Base-by-base conservation (phyloP, 257 asterid genomes). In the Penstemon barbatus region DNA sequence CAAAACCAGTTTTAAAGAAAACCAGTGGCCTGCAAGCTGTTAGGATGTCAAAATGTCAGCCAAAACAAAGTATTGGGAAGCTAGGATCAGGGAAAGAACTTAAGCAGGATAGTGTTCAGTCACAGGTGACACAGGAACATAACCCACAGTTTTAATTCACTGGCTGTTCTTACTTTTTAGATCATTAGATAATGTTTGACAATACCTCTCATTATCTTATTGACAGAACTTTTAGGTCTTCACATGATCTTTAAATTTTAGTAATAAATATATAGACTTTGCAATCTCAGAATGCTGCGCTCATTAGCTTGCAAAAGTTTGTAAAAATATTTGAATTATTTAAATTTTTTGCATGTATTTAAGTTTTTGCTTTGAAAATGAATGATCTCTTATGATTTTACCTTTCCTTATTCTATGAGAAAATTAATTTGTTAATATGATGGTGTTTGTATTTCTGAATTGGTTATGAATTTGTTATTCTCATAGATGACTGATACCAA, bases 41-140 rank as follows among this genome's bases (percentile, higher is more conserved):
- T 51, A 76, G 82, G 61, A 53, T 63, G 55, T 59, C 83, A 57
- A 92, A 78, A 80, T 46, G 77, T 71, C 92, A 77, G 66, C 82
- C 87, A 68, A 86, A 86, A 54, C 89, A 81, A 73, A 77, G 68
- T 76, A 71, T 68, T n/a, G 81, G 73, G 76, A 79, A 69, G 74
- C 82, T 73, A 65, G 87, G 84, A 74, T 61, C 83, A 15, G 83
- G 75, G 69, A 86, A 73, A 74, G 64, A 78, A 37, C 64, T 72
- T 64, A 86, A 88, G 79, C 87, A 61, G 68, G 92, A 78, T 67
- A 57, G 84, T 55, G 73, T 57, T 62, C 80, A 53, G 65, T 63
- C 87, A 76, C 86, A 80, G 82, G 82, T 72, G 67, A 77, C 65
- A 64, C 77, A 75, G 77, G 83, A 79, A 73, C 58, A 43, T 66